Conservation (phyloP, 2,329 filamentous ascomycete genomes). For the Nemania sp. region DNA sequence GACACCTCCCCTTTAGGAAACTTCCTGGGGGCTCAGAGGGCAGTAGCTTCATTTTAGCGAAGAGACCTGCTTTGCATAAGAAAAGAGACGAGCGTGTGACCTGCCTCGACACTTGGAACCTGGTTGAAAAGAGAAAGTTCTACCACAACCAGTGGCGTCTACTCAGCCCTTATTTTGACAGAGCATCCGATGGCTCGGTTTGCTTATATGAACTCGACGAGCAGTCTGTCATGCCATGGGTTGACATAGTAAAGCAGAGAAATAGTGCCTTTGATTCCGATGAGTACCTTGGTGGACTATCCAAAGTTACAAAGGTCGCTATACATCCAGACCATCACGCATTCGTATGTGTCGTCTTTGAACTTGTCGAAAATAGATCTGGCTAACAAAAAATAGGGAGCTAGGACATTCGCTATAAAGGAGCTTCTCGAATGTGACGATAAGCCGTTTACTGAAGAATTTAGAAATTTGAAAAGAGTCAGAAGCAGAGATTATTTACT, state of each 20-base stretch:
- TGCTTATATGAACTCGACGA: conserved; percentile 18
- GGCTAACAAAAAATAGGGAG: conserved; percentile 2
- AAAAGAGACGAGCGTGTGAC: not conserved
- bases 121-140: conserved; percentile 7
- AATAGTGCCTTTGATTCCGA: not conserved
- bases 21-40: not conserved
- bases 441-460: conserved; percentile 9
- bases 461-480: conserved; percentile 16
- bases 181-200: conserved; percentile 4
- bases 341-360: conserved; percentile 2
- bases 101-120: conserved; percentile 15
- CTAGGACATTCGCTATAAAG: conserved; percentile 16
- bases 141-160: conserved; percentile 17
- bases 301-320: conserved; percentile 8
- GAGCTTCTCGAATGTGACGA: conserved; percentile 8
- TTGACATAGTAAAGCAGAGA: not conserved
- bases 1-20: conserved; percentile 18
- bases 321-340: conserved; percentile 21
- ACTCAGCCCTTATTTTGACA: conserved; percentile 19
- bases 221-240: conserved; percentile 22
- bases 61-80: not conserved
- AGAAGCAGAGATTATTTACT: conserved; percentile 10
- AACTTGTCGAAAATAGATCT: not conserved
- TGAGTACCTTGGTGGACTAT: conserved; percentile 3
- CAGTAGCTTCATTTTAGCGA: conserved; percentile 6